These are phyloP conservation scores for Melanomma pulvis-pyrius DNA, from an alignment of 495 filamentous ascomycete genomes.

Conservation along the genomic window DNA sequence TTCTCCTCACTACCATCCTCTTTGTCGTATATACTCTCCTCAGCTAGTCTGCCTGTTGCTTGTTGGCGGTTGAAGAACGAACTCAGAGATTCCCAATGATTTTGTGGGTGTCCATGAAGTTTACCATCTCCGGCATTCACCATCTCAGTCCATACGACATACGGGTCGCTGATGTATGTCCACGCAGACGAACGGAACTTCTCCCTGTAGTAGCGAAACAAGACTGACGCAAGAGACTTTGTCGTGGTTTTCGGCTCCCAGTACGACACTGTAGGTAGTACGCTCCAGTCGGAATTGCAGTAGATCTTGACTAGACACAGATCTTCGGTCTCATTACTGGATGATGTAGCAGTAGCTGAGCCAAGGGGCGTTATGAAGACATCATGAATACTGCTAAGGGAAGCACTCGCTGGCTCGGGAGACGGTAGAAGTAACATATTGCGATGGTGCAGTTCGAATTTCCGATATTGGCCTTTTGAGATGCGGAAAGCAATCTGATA, in stretches of 20 bases:
- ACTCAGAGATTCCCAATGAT: constrained; percentile 16
- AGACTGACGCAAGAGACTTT: constrained; percentile 31
- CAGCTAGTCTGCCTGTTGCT: background rate
- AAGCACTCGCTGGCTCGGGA: background rate
- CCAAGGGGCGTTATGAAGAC: constrained; percentile 9
- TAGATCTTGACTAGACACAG: constrained; percentile 42
- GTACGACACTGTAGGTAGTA: constrained; percentile 27
- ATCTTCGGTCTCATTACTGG: background rate
- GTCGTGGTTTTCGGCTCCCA: constrained; percentile 38
- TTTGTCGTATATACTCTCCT: constrained; percentile 21
- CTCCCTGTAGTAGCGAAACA: constrained; percentile 41
- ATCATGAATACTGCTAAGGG: background rate
- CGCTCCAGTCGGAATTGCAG: background rate
- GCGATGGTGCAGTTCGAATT: constrained; percentile 32
- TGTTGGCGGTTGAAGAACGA: constrained; percentile 4
- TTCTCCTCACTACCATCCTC: background rate
- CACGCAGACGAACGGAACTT: constrained; percentile 7
- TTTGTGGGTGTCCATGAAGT: background rate
- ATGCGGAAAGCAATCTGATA: constrained; percentile 39
- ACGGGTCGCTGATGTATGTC: background rate
- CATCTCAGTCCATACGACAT: constrained; percentile 4
- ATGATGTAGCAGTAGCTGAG: background rate
- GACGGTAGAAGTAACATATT: background rate
- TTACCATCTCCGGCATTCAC: constrained; percentile 3
- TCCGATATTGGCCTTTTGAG: constrained; percentile 34